These are phyloP conservation scores for Aurinia saxatilis DNA, from an alignment of 345 rosid species.

Conservation along the genomic window DNA sequence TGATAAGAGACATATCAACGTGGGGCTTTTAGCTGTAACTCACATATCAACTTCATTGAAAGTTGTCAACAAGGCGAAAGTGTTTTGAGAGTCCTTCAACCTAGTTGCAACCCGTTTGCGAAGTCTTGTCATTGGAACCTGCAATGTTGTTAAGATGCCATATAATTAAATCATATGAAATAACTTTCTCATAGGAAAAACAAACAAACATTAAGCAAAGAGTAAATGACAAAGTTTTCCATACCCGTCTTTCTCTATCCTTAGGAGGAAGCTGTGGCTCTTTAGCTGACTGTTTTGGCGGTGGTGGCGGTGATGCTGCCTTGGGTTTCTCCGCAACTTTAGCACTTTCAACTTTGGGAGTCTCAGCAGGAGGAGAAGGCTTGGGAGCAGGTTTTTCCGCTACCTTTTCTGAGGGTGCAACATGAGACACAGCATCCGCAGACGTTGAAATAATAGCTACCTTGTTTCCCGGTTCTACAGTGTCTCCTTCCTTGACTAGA, in stretches of 20 bases:
- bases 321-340: conserved; percentile 46
- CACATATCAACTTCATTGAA: conserved; percentile 99
- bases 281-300: conserved; percentile 56
- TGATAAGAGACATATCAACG: neutral
- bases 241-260: conserved; percentile 94
- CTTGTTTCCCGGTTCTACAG: conserved; percentile 87
- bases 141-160: conserved; percentile 17
- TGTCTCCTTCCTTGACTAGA: conserved; percentile 92
- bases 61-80: conserved; percentile 91
- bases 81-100: conserved; percentile 96
- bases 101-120: conserved; percentile 91
- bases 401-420: conserved; percentile 64
- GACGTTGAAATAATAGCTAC: conserved; percentile 84
- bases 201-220: neutral
- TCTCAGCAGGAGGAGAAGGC: conserved; percentile 49
- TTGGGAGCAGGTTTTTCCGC: conserved; percentile 44
- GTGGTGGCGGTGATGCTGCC: conserved; percentile 49
- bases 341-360: conserved; percentile 43
- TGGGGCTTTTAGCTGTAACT: neutral
- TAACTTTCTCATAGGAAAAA: conserved; percentile 1
- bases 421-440: conserved; percentile 73
- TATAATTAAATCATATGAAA: conserved; percentile 8
- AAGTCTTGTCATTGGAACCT: conserved; percentile 99
- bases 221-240: conserved; percentile 18
- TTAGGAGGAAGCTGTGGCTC: conserved; percentile 99